Percentiles rank a stretch among this genome's conserved stretches.
phyloP scores from a whole-genome alignment of 1,139 yeast species.

The Lodderomyces theae region DNA sequence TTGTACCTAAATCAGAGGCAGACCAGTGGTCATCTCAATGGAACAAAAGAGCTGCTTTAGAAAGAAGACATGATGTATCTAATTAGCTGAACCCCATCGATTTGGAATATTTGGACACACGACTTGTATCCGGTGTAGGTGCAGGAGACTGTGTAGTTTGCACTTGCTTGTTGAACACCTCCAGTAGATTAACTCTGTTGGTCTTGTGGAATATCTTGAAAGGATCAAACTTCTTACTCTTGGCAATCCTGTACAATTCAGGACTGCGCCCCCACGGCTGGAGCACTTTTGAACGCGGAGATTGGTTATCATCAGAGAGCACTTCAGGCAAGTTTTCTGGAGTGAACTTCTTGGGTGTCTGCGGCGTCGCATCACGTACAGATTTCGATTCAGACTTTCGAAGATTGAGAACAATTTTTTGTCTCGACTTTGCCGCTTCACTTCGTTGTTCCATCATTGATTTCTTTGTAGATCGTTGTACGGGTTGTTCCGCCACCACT shows the following conservation, averaged over 20 bases:
- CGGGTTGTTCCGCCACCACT: neutral
- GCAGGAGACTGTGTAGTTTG: conserved; percentile 54
- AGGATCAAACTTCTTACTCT: conserved; percentile 69
- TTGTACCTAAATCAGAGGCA: conserved; percentile 73
- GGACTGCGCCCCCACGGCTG: conserved; percentile 77
- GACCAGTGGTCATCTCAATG: conserved; percentile 64
- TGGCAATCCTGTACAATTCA: conserved; percentile 49
- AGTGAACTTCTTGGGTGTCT: conserved; percentile 10
- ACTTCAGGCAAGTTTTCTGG: conserved; percentile 43
- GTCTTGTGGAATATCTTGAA: conserved; percentile 74
- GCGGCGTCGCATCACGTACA: neutral
- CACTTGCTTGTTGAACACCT: conserved; percentile 57
- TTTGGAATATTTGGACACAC: conserved; percentile 34
- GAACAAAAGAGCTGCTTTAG: conserved; percentile 62
- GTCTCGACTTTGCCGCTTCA: conserved; percentile 28
- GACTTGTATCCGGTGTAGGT: conserved; percentile 32
- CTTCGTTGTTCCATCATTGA: conserved; percentile 32
- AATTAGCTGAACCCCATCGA: conserved; percentile 43
- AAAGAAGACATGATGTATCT: conserved; percentile 20
- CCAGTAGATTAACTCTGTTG: conserved; percentile 65
- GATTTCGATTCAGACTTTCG: conserved; percentile 8
- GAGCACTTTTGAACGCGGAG: conserved; percentile 39
- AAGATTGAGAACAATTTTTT: conserved; percentile 29
- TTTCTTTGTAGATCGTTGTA: conserved; percentile 24
- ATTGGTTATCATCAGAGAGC: conserved; percentile 56